These are phyloP conservation scores for Linnemannia exigua DNA, from an alignment of 192 early-diverging fungal species.

Conservation along the genomic window DNA sequence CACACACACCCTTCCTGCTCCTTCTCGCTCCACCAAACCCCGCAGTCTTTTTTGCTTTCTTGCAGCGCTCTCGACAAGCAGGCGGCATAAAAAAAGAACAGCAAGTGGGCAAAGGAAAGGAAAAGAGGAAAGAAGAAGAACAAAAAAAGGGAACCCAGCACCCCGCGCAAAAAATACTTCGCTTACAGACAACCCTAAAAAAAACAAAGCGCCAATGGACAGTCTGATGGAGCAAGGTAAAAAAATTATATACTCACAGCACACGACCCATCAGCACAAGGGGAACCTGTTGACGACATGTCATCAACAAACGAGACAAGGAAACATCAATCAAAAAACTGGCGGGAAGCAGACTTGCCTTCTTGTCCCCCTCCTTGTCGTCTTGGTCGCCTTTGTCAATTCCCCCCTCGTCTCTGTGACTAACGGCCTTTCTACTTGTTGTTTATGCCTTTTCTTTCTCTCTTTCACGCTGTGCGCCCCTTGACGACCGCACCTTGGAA, in stretches of 20 bases:
- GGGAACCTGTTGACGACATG: not conserved
- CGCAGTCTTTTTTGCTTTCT: not conserved
- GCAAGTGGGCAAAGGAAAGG: conserved; percentile 7
- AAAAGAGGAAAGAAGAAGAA: not conserved
- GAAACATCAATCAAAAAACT: not conserved
- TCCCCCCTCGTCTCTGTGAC: not conserved
- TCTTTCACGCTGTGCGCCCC: not conserved
- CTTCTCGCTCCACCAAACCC: not conserved
- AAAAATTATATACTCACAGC: not conserved
- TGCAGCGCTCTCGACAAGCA: not conserved
- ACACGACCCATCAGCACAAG: not conserved
- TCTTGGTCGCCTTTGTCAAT: too few species aligned
- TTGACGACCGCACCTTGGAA: not conserved
- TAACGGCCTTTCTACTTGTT: not conserved
- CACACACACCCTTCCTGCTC: not conserved
- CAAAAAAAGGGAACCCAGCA: not conserved
- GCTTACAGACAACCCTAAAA: conserved; percentile 20
- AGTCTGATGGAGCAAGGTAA: conserved; percentile 56
- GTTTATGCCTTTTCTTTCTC: not conserved
- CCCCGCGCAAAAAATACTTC: not conserved
- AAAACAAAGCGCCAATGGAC: conserved; percentile 49
- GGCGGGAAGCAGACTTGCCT: not conserved
- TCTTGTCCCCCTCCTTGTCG: not conserved
- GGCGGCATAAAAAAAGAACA: too few species aligned
- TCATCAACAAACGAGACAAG: not conserved